A percentile compares a stretch with the other conserved stretches of the same genome.
Conservation (phyloP, 2,329 filamentous ascomycete species). For the Colletotrichum sp. region DNA sequence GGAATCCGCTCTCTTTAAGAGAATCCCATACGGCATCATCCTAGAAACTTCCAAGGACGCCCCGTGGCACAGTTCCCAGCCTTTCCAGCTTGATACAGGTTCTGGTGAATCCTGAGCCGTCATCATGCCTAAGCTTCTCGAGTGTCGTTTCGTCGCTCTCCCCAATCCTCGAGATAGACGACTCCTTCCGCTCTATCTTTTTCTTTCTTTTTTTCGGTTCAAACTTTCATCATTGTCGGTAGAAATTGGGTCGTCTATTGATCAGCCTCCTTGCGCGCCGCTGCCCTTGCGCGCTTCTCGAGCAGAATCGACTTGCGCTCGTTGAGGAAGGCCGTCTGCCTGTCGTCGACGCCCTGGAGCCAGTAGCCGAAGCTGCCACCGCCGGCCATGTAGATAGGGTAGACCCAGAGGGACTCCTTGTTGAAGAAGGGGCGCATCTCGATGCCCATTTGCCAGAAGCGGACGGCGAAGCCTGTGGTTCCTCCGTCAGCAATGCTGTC, state of each 20-base stretch:
- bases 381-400: conserved; percentile 85
- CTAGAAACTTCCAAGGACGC: neutral
- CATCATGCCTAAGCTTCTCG: neutral
- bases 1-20: neutral
- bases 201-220: neutral
- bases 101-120: neutral
- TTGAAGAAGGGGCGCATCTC: conserved; percentile 97
- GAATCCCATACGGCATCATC: neutral
- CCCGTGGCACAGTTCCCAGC: neutral
- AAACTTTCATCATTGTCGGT: neutral
- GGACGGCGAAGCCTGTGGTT: conserved; percentile 81
- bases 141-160: neutral
- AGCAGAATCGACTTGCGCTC: conserved; percentile 82
- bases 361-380: conserved; percentile 97
- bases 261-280: conserved; percentile 34
- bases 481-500: conserved; percentile 24
- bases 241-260: neutral
- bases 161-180: neutral
- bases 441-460: conserved; percentile 96
- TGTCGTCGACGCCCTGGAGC: conserved; percentile 87
- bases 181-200: too few relatives aligned
- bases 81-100: neutral
- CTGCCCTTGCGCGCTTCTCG: conserved; percentile 83
- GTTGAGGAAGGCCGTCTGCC: conserved; percentile 77
- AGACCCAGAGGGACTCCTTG: conserved; percentile 84